These are phyloP conservation scores for Boletellus dicymbophilus DNA, from an alignment of 1,284 basidiomycete genomes.

Conservation along the genomic window DNA sequence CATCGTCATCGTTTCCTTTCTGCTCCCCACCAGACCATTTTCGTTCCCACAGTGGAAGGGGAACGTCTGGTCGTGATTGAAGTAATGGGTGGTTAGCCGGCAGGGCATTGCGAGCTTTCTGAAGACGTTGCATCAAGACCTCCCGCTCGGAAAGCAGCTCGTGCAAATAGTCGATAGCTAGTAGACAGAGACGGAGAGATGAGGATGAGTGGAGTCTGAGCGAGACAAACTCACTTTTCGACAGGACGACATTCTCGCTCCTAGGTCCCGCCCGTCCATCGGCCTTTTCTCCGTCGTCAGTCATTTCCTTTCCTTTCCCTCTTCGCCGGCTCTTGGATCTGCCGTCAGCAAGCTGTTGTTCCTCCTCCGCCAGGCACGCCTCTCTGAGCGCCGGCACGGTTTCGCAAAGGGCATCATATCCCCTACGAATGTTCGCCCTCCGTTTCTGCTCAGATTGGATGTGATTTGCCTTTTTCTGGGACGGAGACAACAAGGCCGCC, in stretches of 20 bases:
- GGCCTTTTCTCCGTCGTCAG: conserved; percentile 55
- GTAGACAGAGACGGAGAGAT: not conserved
- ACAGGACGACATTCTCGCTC: conserved; percentile 83
- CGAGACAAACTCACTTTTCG: conserved; percentile 66
- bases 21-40: conserved; percentile 76
- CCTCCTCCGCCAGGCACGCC: conserved; percentile 66
- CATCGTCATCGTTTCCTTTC: conserved; percentile 48
- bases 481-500: conserved; percentile 59
- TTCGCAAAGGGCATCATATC: conserved; percentile 84
- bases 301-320: conserved; percentile 32
- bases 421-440: conserved; percentile 86
- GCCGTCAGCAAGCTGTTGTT: conserved; percentile 33
- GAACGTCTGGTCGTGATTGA: conserved; percentile 28
- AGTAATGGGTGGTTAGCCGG: conserved; percentile 58
- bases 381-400: conserved; percentile 78
- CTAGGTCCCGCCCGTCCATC: conserved; percentile 83
- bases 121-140: conserved; percentile 55
- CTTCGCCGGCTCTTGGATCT: conserved; percentile 33
- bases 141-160: conserved; percentile 60
- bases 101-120: conserved; percentile 56
- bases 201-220: conserved; percentile 6
- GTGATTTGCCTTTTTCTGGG: conserved; percentile 93
- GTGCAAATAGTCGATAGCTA: conserved; percentile 85
- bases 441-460: conserved; percentile 91
- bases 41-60: conserved; percentile 67